phyloP scores from a whole-genome alignment of 2,329 filamentous ascomycete genomes.

The Diaporthe eres region DNA sequence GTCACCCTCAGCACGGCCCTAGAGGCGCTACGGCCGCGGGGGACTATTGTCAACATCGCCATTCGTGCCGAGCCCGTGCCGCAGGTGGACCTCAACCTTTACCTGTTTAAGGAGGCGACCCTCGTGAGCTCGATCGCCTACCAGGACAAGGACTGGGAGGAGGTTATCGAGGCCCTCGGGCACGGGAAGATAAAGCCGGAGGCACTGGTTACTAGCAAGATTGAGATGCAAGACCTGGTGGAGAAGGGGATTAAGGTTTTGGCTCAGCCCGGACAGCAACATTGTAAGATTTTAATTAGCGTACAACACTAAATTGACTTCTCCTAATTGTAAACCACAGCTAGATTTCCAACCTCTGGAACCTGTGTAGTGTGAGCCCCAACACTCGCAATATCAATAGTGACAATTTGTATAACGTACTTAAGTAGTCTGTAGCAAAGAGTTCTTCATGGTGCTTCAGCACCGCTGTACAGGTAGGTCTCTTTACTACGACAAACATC shows the following conservation, averaged over 20 bases:
- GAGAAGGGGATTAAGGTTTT: conserved; percentile 65
- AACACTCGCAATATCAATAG: too few relatives aligned
- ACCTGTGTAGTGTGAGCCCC: background rate
- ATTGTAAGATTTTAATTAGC: conserved; percentile 68
- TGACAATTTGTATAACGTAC: too few relatives aligned
- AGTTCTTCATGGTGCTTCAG: too few relatives aligned
- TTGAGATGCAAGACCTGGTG: conserved; percentile 62
- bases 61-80: conserved; percentile 54
- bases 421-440: too few relatives aligned
- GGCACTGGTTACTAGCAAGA: conserved; percentile 67
- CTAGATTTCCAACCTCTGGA: background rate
- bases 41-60: conserved; percentile 45
- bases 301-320: background rate
- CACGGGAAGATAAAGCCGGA: conserved; percentile 56
- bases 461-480: too few relatives aligned
- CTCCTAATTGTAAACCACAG: background rate
- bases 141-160: conserved; percentile 45
- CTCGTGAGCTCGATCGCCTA: conserved; percentile 42
- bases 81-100: conserved; percentile 64
- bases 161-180: conserved; percentile 43
- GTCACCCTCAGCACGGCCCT: conserved; percentile 55
- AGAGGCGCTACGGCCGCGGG: conserved; percentile 42
- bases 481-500: too few relatives aligned
- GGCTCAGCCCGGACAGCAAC: conserved; percentile 66
- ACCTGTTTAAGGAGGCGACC: conserved; percentile 60